These are phyloP conservation scores for Hypoxylon cercidicola DNA, from an alignment of 495 filamentous ascomycete species.

Conservation along the genomic window DNA sequence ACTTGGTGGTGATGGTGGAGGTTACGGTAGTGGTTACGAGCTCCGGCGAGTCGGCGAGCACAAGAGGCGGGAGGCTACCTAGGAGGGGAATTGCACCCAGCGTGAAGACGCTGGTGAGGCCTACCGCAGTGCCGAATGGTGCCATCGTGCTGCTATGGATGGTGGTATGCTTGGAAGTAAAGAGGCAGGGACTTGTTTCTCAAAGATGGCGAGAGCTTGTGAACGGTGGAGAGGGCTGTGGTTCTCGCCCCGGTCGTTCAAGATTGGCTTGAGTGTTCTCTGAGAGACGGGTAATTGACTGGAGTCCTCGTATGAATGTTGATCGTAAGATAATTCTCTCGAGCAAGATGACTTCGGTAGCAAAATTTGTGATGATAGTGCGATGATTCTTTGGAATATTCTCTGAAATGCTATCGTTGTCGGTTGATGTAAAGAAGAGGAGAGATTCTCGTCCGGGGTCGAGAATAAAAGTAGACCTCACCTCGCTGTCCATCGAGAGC, in stretches of 20 bases:
- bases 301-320: constrained; percentile 18
- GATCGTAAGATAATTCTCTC: constrained; percentile 14
- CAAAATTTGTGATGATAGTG: constrained; percentile 20
- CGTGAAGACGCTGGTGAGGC: constrained; percentile 6
- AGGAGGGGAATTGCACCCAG: neutral
- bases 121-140: neutral
- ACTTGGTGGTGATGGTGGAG: neutral
- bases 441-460: neutral
- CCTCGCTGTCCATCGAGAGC: too few species aligned
- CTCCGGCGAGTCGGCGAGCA: neutral
- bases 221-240: too few species aligned
- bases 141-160: constrained; percentile 17
- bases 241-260: too few species aligned
- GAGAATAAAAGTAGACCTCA: too few species aligned
- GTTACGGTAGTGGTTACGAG: neutral
- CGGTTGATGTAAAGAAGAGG: constrained; percentile 19
- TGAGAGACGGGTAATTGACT: neutral
- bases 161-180: too few species aligned
- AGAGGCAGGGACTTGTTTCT: too few species aligned
- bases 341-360: constrained; percentile 8
- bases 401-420: constrained; percentile 18
- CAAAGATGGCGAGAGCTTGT: too few species aligned
- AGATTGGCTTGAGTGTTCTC: neutral
- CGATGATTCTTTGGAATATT: constrained; percentile 7
- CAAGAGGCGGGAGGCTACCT: neutral